phyloP scores from a whole-genome alignment of 2,329 filamentous ascomycete genomes.

The Aureobasidium uvarum region DNA sequence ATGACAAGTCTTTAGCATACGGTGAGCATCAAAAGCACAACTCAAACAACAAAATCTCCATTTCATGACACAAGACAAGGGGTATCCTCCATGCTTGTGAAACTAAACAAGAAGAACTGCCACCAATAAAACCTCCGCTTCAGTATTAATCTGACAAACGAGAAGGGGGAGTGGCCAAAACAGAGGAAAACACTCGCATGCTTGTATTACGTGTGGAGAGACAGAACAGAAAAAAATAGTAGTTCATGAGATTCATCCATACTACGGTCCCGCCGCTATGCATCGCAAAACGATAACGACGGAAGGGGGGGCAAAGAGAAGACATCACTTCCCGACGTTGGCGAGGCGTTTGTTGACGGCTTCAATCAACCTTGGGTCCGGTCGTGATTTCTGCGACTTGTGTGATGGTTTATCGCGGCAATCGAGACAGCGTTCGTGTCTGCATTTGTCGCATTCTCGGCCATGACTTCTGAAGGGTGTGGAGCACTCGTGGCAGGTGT shows the following conservation, averaged over 20 bases:
- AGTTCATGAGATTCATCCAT: not conserved
- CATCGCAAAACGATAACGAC: not conserved
- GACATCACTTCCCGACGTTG: conserved; percentile 6
- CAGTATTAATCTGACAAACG: not conserved
- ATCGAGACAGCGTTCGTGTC: conserved; percentile 58
- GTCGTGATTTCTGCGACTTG: conserved; percentile 7
- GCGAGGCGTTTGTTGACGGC: conserved; percentile 18
- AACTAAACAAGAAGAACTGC: not conserved
- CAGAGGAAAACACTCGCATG: not conserved
- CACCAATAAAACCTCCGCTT: not conserved
- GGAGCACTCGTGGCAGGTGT: conserved; percentile 62
- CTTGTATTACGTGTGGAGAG: not conserved
- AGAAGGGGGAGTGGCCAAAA: not conserved
- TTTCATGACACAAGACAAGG: not conserved
- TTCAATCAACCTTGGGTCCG: conserved; percentile 6
- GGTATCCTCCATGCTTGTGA: conserved; percentile 16
- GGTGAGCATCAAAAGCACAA: not conserved
- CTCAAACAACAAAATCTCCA: not conserved
- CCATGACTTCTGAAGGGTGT: conserved; percentile 57
- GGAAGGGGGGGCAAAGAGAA: not conserved
- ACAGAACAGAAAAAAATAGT: not conserved
- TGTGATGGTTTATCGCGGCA: conserved; percentile 53
- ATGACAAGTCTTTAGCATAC: not conserved
- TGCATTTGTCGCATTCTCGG: conserved; percentile 57
- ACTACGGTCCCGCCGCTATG: conserved; percentile 7